Conservation (phyloP, 192 early-diverging fungal species). For the Gaertneriomyces semiglobifer region DNA sequence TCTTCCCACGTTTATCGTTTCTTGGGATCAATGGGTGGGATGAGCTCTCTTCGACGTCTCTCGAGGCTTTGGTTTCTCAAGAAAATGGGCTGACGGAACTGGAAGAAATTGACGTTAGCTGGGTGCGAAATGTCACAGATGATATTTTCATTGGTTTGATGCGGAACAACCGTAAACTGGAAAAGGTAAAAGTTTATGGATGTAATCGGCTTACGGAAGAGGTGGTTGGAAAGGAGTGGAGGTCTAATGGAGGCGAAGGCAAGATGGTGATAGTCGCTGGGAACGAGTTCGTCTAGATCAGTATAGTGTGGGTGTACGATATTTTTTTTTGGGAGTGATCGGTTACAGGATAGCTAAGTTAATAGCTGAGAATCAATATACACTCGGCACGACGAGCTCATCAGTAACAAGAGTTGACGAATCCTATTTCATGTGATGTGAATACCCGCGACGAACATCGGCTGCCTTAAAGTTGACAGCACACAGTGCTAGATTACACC, state of each 20-base stretch:
- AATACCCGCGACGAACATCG: too few species aligned
- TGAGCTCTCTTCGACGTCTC: slow-evolving; percentile 52
- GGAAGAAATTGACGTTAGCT: slow-evolving; percentile 64
- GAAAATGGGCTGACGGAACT: slow-evolving; percentile 32
- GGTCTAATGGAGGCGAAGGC: slow-evolving; percentile 30
- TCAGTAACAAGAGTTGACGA: too few species aligned
- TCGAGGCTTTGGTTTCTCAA: slow-evolving; percentile 46
- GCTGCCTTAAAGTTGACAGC: too few species aligned
- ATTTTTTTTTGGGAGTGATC: too few species aligned
- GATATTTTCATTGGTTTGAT: slow-evolving; percentile 61
- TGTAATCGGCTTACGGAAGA: slow-evolving; percentile 61
- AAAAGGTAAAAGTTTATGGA: slow-evolving; percentile 66
- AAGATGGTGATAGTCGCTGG: slow-evolving; percentile 31
- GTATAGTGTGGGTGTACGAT: too few species aligned
- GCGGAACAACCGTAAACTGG: slow-evolving; percentile 43
- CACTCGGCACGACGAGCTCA: too few species aligned
- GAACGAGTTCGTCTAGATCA: slow-evolving; percentile 38
- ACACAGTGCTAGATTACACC: too few species aligned
- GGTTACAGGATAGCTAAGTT: too few species aligned
- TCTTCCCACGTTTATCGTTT: slow-evolving; percentile 31
- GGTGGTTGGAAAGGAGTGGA: slow-evolving; percentile 17
- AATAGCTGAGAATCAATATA: too few species aligned
- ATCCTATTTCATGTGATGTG: too few species aligned
- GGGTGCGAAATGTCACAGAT: slow-evolving; percentile 66
- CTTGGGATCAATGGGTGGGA: slow-evolving; percentile 72